Evolutionary conservation across 192 early-diverging fungal genomes (phyloP), one percentile per base, ranked within the genome.

Genomic region (Phycomyces blakesleeanus): DNA sequence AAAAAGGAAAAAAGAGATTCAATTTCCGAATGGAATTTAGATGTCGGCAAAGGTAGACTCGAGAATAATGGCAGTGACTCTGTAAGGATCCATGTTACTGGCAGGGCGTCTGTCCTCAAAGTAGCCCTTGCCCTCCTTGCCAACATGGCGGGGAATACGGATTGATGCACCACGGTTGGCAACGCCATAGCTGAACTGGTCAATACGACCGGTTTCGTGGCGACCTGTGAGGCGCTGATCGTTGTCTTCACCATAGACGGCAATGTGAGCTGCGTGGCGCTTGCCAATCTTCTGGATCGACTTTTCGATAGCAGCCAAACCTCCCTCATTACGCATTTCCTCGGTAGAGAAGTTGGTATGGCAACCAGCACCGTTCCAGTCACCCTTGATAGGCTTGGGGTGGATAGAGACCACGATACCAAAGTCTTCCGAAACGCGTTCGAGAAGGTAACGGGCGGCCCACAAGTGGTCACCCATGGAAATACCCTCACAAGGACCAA

Each of bases 291-390:
- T 83, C 29, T 82, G 73, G 27, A 83, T 83, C 57, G 81, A 75
- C 9, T 77, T 71, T 55, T 82, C 64, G 63, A 83, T 83, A 55
- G 73, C 72, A 38, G 64, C 69, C 40, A 83, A 69, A 62, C 81
- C 81, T 37, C 75, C 75, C 53, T 75, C 69, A 12, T 75, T 41
- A 57, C 81, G 71, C 81, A 83, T 83, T 6, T 78, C 68, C 24
- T 56, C 53, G 7, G 81, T 83, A 26, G 81, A 83, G 63, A 68
- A 76, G 72, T 83, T 83, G 14, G 81, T 83, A 37, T 83, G 81
- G 59, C 80, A 78, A 63, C 81, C 81, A 25, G 81, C 81, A 59
- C 81, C 81, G 29, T 83, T 83, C 81, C 81, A 83, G 52, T 83
- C 81, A 64, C 81, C 81, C 37, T 73, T 69, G 63, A 83, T 76